Conservation (phyloP, 2,329 filamentous ascomycete species). For the Ophiostoma fasciatum region DNA sequence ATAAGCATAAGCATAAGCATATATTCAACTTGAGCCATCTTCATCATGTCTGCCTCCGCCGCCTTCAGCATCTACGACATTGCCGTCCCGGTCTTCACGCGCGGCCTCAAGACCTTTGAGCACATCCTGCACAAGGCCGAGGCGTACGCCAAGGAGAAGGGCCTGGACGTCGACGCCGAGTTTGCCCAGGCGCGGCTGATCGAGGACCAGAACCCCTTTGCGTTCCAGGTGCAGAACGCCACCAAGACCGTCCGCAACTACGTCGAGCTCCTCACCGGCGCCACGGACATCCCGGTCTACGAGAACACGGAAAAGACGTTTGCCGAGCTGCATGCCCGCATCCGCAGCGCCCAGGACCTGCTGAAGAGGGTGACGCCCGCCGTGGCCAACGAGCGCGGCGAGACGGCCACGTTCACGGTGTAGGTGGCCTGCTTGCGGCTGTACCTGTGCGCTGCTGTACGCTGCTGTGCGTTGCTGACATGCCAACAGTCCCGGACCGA, state of each 20-base stretch:
- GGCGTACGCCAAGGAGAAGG: conserved; percentile 16
- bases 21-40: too few species aligned
- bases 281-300: conserved; percentile 9
- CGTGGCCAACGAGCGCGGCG: conserved; percentile 14
- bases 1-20: too few species aligned
- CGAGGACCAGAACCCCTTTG: conserved; percentile 22
- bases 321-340: conserved; percentile 17
- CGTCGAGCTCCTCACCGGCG: conserved; percentile 16
- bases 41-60: conserved; percentile 15
- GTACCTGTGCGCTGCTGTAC: too few species aligned
- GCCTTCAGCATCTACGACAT: conserved; percentile 20
- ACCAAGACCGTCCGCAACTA: conserved; percentile 16
- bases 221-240: conserved; percentile 20
- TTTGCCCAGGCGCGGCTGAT: conserved; percentile 15
- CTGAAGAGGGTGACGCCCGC: conserved; percentile 16
- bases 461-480: too few species aligned
- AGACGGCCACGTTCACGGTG: conserved; percentile 6
- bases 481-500: conserved; percentile 3
- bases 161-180: conserved; percentile 14
- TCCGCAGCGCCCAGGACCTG: conserved; percentile 16
- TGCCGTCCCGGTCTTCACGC: conserved; percentile 19
- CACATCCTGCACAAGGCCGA: conserved; percentile 19
- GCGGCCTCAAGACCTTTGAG: conserved; percentile 15
- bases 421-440: neutral
- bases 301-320: conserved; percentile 20